These are phyloP conservation scores for Microcyclosporella mali DNA, from an alignment of 2,329 filamentous ascomycete species.

Conservation along the genomic window DNA sequence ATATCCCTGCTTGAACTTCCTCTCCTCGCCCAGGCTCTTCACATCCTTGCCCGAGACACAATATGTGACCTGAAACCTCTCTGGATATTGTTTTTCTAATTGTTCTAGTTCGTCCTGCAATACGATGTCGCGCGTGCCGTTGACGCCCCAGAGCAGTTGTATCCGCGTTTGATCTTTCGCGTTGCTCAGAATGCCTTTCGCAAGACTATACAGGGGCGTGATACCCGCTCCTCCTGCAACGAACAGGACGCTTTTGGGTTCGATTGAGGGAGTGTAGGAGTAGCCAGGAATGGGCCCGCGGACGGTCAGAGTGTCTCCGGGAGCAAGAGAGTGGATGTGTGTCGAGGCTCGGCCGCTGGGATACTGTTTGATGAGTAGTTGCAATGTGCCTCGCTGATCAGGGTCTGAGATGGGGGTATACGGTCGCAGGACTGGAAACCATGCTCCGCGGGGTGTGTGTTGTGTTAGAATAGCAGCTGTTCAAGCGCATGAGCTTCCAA, in stretches of 20 bases:
- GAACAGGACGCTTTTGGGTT: constrained; percentile 45
- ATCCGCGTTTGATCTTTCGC: constrained; percentile 57
- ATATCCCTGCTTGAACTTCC: constrained; percentile 48
- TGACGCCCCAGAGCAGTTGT: constrained; percentile 61
- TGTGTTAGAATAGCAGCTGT: constrained; percentile 54
- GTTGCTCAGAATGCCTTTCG: constrained; percentile 36
- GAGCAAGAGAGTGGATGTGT: constrained; percentile 59
- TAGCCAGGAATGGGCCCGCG: constrained; percentile 44
- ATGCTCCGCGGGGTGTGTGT: constrained; percentile 50
- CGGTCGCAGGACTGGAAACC: constrained; percentile 56
- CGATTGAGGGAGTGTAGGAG: constrained; percentile 21
- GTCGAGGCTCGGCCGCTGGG: constrained; percentile 58
- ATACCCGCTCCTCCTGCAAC: constrained; percentile 69
- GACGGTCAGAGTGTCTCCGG: constrained; percentile 57
- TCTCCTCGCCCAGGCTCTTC: constrained; percentile 29
- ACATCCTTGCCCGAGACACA: constrained; percentile 43
- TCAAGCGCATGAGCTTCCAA: constrained; percentile 1
- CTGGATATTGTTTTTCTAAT: constrained; percentile 47
- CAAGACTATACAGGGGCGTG: constrained; percentile 53
- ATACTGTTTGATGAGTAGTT: constrained; percentile 63
- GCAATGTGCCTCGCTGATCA: constrained; percentile 55
- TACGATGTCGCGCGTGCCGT: constrained; percentile 57
- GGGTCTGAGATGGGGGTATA: constrained; percentile 58
- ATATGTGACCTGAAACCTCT: constrained; percentile 53
- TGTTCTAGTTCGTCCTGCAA: constrained; percentile 51